Evolutionary conservation across 139 green algal species (phyloP), one percentile per base, ranked within the genome.

Genomic region (Asterochloris erici): DNA sequence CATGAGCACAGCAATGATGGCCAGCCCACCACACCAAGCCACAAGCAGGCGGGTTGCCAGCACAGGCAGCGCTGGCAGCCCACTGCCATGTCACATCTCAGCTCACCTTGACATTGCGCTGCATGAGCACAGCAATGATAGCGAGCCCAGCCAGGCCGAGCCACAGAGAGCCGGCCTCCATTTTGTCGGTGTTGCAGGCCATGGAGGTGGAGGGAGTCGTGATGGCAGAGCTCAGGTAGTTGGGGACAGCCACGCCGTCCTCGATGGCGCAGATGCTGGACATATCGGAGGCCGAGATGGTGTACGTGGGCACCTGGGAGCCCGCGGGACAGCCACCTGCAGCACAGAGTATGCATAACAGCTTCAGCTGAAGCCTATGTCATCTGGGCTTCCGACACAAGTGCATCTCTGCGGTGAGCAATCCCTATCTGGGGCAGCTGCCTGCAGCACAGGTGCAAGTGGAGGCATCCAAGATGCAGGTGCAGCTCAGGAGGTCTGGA

Each of bases 131-230:
- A 23, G 88, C 82, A 78, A 94, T 95, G 21, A 97, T 75, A 4
- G 92, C 26, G 61, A 92, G 90, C 62, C 92, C 92, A 11, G 85
- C 83, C 74, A 97, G 92, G 71, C 93, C 93, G 68, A 97, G 87
- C 91, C 90, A 94, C 81, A 93, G 89, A 21, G 88, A 92, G 38
- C 85, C 82, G 71, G 27, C 54, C 12, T 54, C 27, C 81, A 84
- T 84, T 62, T 84, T 84, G 71, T 63, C 11, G 61, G 60, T 73
- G 24, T 28, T n/a, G 74, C 86, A 90, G 0, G 29, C 17, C 14
- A 75, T 78, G 74, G 64, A 82, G 19, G 60, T 69, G 63, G 71
- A 78, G 66, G 84, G 73, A 16, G 38, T 54, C 6, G 38, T 54
- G 38, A 54, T 54, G 38, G 38, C 38, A 54, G 38, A 54, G 38